Percentiles rank a stretch among this genome's conserved stretches.
These are phyloP conservation scores for Aspergillus nomiae DNA, from an alignment of 2,329 filamentous ascomycete genomes.

Conservation along the genomic window DNA sequence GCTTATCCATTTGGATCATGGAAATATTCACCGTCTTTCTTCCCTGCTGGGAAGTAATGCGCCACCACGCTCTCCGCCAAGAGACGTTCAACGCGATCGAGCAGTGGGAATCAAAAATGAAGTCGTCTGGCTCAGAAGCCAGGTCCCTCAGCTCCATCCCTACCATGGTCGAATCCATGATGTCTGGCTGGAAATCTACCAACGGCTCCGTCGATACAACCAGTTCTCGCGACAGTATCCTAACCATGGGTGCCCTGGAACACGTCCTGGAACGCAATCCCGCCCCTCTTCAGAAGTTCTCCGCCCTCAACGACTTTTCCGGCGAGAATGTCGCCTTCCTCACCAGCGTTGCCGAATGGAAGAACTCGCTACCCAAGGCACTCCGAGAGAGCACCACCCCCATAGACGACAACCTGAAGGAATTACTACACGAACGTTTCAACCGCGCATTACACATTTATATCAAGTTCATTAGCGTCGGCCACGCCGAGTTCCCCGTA, in stretches of 20 bases:
- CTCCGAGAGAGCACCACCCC: constrained; percentile 20
- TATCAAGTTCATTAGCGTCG: constrained; percentile 60
- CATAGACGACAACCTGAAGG: constrained; percentile 26
- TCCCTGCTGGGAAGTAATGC: constrained; percentile 60
- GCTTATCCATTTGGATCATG: constrained; percentile 62
- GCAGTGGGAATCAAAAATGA: constrained; percentile 42
- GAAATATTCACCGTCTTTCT: constrained; percentile 67
- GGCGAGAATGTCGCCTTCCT: constrained; percentile 72
- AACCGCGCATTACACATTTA: constrained; percentile 64
- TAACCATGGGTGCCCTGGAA: constrained; percentile 65
- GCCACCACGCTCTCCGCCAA: constrained; percentile 33
- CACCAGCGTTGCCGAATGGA: constrained; percentile 60
- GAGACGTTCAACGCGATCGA: constrained; percentile 41
- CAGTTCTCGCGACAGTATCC: constrained; percentile 49
- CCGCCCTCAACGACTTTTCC: constrained; percentile 67
- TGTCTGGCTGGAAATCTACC: constrained; percentile 30
- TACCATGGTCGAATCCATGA: constrained; percentile 32
- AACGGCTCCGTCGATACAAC: constrained; percentile 42
- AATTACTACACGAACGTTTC: constrained; percentile 54
- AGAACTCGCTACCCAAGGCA: constrained; percentile 32
- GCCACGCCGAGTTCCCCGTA: constrained; percentile 66
- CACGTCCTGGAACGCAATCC: constrained; percentile 61
- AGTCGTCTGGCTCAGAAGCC: constrained; percentile 20
- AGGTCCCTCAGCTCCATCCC: constrained; percentile 33
- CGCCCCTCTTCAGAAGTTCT: constrained; percentile 63